A percentile compares a stretch with the other conserved stretches of the same genome.
Conservation (phyloP, 768 basidiomycete genomes). For the Glaciozyma martinii region DNA sequence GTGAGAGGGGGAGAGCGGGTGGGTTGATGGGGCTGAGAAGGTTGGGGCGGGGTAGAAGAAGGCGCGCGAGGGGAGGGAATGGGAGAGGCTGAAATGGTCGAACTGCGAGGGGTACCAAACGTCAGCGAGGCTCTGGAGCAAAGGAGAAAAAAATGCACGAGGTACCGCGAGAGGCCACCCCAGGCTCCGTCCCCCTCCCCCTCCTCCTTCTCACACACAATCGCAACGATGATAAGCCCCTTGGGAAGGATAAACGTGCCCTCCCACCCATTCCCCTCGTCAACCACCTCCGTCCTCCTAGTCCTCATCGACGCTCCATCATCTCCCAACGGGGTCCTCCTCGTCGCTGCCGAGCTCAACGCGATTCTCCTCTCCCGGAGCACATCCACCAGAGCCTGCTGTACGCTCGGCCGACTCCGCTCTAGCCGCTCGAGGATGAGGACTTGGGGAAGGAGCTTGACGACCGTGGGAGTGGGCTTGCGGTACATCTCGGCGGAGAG, state of each 20-base stretch:
- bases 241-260: slow-evolving; percentile 9
- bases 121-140: not conserved
- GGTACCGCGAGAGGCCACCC: slow-evolving; percentile 6
- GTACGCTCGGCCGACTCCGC: slow-evolving; percentile 1
- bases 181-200: not conserved
- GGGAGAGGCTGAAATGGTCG: slow-evolving; percentile 13
- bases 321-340: not conserved
- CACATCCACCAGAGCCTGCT: not conserved
- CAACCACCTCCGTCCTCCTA: not conserved
- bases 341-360: not conserved
- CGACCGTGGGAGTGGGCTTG: not conserved
- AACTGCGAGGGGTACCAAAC: not conserved
- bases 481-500: not conserved
- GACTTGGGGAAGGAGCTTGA: slow-evolving; percentile 8
- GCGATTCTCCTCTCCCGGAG: not conserved
- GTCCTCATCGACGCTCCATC: not conserved
- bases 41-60: not conserved
- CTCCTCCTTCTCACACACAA: not conserved
- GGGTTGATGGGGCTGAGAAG: not conserved
- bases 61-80: not conserved
- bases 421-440: slow-evolving; percentile 13
- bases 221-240: slow-evolving; percentile 3
- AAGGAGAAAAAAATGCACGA: not conserved
- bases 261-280: not conserved
- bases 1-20: slow-evolving; percentile 1